Conservation (phyloP, 2,329 filamentous ascomycete genomes). For the Xylariaceae sp. region DNA sequence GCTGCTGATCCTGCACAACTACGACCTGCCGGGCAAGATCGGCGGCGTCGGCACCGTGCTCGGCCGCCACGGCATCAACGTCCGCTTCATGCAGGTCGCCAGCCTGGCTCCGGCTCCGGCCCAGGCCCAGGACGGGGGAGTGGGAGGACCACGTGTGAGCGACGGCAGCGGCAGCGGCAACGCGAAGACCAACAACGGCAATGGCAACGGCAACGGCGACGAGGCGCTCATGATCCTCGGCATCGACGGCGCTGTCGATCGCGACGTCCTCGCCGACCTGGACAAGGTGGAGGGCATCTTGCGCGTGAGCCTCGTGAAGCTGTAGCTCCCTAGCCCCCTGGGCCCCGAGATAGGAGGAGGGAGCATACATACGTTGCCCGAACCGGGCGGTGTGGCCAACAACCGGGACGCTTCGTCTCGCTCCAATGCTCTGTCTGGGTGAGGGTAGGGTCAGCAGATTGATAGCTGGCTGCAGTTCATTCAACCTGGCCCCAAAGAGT, state of each 20-base stretch:
- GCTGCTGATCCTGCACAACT: constrained; percentile 72
- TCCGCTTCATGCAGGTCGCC: constrained; percentile 61
- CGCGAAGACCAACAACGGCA: constrained; percentile 6
- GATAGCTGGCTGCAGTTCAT: no score
- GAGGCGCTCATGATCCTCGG: constrained; percentile 80
- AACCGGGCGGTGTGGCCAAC: no score
- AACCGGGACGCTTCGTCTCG: no score
- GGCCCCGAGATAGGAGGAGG: no score
- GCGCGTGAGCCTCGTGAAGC: constrained; percentile 44
- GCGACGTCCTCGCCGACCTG: constrained; percentile 44
- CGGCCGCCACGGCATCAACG: constrained; percentile 66
- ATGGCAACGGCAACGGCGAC: constrained; percentile 32
- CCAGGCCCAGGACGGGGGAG: constrained; percentile 1
- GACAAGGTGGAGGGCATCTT: constrained; percentile 44
- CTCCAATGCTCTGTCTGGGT: no score
- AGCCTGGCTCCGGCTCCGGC: constrained; percentile 6
- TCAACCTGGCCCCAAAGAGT: no score
- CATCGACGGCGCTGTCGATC: constrained; percentile 57
- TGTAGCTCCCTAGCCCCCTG: no score
- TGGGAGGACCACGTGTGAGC: neutral
- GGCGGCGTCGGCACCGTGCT: constrained; percentile 67
- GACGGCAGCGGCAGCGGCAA: neutral
- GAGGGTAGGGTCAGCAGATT: no score
- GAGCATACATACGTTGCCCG: no score
- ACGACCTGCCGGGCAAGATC: constrained; percentile 75